Evolutionary conservation across 1,139 yeast species (phyloP), one percentile per base, ranked within the genome.

Genomic region (Yamadazyma membranifaciens): DNA sequence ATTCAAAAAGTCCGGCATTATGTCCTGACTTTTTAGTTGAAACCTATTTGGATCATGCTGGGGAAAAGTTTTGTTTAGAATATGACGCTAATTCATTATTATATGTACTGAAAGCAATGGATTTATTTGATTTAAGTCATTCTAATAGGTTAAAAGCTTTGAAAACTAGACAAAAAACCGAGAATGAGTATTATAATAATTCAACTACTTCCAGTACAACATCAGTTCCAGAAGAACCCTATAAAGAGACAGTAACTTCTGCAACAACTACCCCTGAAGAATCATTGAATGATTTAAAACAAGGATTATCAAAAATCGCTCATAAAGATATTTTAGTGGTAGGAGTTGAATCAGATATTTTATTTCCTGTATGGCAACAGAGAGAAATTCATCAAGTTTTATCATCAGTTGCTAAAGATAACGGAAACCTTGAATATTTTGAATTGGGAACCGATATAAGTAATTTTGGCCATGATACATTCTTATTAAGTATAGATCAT

Each of bases 341-440:
- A 35, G 98, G 98, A 5, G 97, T 89, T 7, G 95, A 87, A 56
- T 84, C 95, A 1, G 98, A 89, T 58, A 86, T 87, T 37, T 69
- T 89, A 41, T 89, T 89, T 69, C 98, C 98, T 1, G 88, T 84
- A 31, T 87, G 96, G 95, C 97, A 91, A 63, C 98, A 89, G 61
- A 66, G 83, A 41, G 97, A 91, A 57, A 81, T 88, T 41, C 83
- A 81, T 26, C 76, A 78, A 13, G 79, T 81, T 28, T 69, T 89
- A 38, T 65, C 63, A 41, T 39, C 44, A 1, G 50, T 43, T 35
- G 67, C 68, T 36, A 44, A 44, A 27, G 48, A 53, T 1, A 63
- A 62, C 2, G 71, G 84, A 37, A 33, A 33, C 3, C n/a, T 33
- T 3, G 67, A 69, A 45, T 87, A 87, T 57, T 71, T 81, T 41